Evolutionary conservation across 805 yeast genomes (phyloP), one percentile per base, ranked within the genome.

Genomic region (Saccharomyces kudriavzevii): DNA sequence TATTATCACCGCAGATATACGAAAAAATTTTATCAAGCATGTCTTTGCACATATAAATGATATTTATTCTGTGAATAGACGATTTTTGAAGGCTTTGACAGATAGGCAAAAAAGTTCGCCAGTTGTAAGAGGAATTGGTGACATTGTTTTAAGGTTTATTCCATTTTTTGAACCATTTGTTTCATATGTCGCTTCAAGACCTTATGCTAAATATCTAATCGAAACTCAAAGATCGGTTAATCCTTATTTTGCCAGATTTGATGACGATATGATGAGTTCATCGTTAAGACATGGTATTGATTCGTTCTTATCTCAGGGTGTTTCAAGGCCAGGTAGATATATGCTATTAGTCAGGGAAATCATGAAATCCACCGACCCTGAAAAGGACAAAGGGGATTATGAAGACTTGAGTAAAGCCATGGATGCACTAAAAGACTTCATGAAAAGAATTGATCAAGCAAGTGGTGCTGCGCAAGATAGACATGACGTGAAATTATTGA

Each of bases 381-480:
- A 91, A 60, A 79, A 78, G 62, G 80, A 79, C 51, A 80, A 61
- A 45, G 61, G 69, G 53, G 78, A 75, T 54, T 54, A 68, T 27
- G 73, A 74, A 43, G 68, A 84, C 59, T 74, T 94, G 54, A 76
- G 79, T 25, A 82, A 82, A 57, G 95, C 96, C 0, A 80, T 87
- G 58, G 88, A 82, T 49, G 82, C 85, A 61, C 79, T 92, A 40
- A 83, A 85, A 56, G 85, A 82, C 57, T 82, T 90, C 56, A 79
- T 94, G 71, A 83, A 78, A 28, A 80, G 87, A 65, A 75, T 75
- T 53, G 89, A 94, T 68, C 78, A 81, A 49, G 97, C 91, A 61
- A 84, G 95, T 45, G 99, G 99, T 72, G 91, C 86, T 60, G 89
- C 96, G 29, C 90, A 94, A 40, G 97, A 92, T 74, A 79, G 97